These are phyloP conservation scores for Penicillium cinerascens DNA, from an alignment of 495 filamentous ascomycete genomes.

Conservation along the genomic window DNA sequence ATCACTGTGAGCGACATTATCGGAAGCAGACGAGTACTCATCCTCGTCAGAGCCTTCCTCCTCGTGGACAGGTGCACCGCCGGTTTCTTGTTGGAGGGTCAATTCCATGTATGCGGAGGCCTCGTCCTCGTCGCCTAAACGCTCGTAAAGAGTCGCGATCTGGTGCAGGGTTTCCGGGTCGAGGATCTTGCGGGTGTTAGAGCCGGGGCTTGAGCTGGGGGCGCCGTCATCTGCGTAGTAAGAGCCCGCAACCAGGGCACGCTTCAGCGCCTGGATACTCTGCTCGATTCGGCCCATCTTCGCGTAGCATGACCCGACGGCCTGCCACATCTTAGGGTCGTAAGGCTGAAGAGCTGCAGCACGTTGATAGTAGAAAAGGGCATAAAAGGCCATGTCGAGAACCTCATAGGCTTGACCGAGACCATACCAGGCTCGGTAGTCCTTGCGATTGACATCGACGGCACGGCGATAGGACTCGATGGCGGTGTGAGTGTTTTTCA, in stretches of 20 bases:
- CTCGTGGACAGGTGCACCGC: slow-evolving; percentile 44
- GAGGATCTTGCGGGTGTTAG: slow-evolving; percentile 52
- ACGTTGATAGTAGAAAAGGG: slow-evolving; percentile 95
- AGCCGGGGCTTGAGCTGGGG: slow-evolving; percentile 20
- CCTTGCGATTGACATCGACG: slow-evolving; percentile 92
- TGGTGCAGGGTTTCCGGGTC: slow-evolving; percentile 88
- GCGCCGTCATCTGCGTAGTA: slow-evolving; percentile 64
- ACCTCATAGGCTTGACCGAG: slow-evolving; percentile 97
- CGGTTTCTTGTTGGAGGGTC: slow-evolving; percentile 77
- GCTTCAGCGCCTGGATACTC: slow-evolving; percentile 90
- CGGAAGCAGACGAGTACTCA: slow-evolving; percentile 22
- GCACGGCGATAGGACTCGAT: slow-evolving; percentile 96
- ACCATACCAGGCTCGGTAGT: slow-evolving; percentile 98
- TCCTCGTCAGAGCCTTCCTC: slow-evolving; percentile 34
- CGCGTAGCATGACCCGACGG: slow-evolving; percentile 84
- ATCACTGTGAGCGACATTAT: slow-evolving; percentile 21
- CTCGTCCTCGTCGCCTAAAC: slow-evolving; percentile 68
- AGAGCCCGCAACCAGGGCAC: slow-evolving; percentile 78
- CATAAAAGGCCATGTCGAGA: slow-evolving; percentile 95
- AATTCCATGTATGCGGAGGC: slow-evolving; percentile 93
- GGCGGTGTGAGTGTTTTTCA: slow-evolving; percentile 98
- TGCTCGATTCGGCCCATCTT: slow-evolving; percentile 79
- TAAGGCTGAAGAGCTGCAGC: slow-evolving; percentile 86
- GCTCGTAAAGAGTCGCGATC: slow-evolving; percentile 86
- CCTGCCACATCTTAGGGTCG: slow-evolving; percentile 98